phyloP scores from a whole-genome alignment of 2,329 filamentous ascomycete genomes.

The Didymella pomorum region DNA sequence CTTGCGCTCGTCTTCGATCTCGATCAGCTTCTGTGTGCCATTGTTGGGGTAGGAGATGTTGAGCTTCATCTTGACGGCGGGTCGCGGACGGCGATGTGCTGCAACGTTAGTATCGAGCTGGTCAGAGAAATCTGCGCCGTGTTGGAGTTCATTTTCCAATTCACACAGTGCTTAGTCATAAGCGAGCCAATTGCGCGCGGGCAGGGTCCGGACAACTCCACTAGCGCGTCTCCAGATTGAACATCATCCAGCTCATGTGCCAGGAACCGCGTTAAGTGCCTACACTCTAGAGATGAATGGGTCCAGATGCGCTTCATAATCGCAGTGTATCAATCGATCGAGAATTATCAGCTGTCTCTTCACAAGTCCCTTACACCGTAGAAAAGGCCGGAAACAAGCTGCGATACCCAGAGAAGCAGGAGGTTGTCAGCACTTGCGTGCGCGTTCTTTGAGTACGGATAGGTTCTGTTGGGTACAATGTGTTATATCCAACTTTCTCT shows the following conservation, averaged over 20 bases:
- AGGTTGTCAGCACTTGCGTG: too few relatives aligned
- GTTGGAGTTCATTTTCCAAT: constrained; percentile 11
- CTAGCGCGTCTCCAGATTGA: background rate
- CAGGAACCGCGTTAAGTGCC: background rate
- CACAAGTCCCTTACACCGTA: too few relatives aligned
- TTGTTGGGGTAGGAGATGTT: constrained; percentile 94
- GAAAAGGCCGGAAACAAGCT: too few relatives aligned
- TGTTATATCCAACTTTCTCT: too few relatives aligned
- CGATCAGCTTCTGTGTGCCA: constrained; percentile 99
- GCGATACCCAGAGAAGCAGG: too few relatives aligned
- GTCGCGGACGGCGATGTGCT: constrained; percentile 45
- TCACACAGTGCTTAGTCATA: constrained; percentile 15
- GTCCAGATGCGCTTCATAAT: background rate
- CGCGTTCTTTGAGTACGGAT: too few relatives aligned
- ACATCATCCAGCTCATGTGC: background rate
- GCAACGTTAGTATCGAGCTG: constrained; percentile 47
- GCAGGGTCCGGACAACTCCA: background rate
- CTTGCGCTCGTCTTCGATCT: constrained; percentile 99
- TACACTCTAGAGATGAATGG: too few relatives aligned
- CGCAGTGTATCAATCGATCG: too few relatives aligned
- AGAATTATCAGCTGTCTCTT: too few relatives aligned
- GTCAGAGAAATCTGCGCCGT: constrained; percentile 25
- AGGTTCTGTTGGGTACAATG: too few relatives aligned
- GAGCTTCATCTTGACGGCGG: constrained; percentile 71
- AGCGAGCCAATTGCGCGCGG: constrained; percentile 10